phyloP scores from a whole-genome alignment of 2,329 filamentous ascomycete genomes.

The Aureobasidium leucospermi region DNA sequence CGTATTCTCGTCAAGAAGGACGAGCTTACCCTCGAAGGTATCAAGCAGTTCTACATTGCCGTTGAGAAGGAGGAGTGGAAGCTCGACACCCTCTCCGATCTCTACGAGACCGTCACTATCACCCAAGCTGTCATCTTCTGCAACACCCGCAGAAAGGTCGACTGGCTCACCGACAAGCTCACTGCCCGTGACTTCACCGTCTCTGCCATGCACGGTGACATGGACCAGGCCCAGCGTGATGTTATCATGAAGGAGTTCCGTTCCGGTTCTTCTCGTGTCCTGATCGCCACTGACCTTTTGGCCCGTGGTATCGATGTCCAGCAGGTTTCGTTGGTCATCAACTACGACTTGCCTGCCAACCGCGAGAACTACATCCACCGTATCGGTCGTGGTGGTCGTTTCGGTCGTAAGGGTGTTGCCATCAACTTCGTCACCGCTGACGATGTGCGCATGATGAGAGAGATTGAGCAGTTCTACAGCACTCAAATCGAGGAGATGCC shows the following conservation, averaged over 20 bases:
- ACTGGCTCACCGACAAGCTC: constrained; percentile 99
- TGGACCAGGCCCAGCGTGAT: constrained; percentile 97
- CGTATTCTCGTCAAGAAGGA: constrained; percentile 99
- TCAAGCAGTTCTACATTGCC: constrained; percentile 99
- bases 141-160: constrained; percentile 99
- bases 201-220: constrained; percentile 99
- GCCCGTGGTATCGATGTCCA: constrained; percentile 99
- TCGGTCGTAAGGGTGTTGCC: constrained; percentile 99
- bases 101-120: constrained; percentile 99
- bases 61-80: constrained; percentile 99
- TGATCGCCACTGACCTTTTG: constrained; percentile 95
- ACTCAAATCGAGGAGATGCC: constrained; percentile 99
- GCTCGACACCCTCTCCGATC: constrained; percentile 94
- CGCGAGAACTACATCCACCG: constrained; percentile 99
- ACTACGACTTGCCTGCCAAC: constrained; percentile 98
- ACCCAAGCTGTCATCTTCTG: constrained; percentile 99
- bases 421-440: constrained; percentile 99
- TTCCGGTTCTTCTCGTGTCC: constrained; percentile 93
- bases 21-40: constrained; percentile 98
- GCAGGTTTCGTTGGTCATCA: constrained; percentile 99
- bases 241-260: constrained; percentile 99
- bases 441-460: constrained; percentile 99
- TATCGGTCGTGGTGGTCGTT: constrained; percentile 98
- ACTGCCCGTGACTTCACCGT: constrained; percentile 98
- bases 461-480: constrained; percentile 99